These are phyloP conservation scores for Termitomyces sp. DNA, from an alignment of 768 basidiomycete genomes.

Conservation along the genomic window DNA sequence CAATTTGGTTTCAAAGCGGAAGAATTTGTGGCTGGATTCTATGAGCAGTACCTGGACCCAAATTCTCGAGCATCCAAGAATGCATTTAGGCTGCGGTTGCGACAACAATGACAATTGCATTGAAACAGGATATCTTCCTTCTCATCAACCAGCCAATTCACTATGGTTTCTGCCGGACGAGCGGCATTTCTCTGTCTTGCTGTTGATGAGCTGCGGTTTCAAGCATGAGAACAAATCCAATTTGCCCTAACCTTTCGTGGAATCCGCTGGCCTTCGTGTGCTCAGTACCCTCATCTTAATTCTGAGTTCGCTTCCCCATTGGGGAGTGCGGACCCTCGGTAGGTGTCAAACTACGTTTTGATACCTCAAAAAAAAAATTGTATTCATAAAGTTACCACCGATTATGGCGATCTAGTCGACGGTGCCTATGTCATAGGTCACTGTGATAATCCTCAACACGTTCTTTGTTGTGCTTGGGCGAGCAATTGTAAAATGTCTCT, in stretches of 20 bases:
- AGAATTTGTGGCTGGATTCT: constrained; percentile 78
- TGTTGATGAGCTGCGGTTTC: not conserved
- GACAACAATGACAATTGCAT: constrained; percentile 31
- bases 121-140: not conserved
- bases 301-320: not conserved
- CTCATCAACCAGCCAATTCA: not conserved
- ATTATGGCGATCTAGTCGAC: not conserved
- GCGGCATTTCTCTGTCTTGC: not conserved
- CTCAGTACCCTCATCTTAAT: too few species aligned
- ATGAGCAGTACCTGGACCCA: constrained; percentile 70
- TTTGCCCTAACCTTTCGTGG: not conserved
- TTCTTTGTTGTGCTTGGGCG: not conserved
- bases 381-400: not conserved
- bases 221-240: not conserved
- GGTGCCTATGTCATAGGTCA: not conserved
- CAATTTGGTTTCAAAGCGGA: constrained; percentile 86
- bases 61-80: constrained; percentile 72
- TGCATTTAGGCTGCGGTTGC: constrained; percentile 71
- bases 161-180: not conserved
- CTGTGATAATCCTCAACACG: not conserved
- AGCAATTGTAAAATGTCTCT: constrained; percentile 6
- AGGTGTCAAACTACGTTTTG: not conserved
- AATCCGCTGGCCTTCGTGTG: not conserved
- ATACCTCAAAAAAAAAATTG: not conserved
- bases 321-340: constrained; percentile 1